Base-by-base conservation (phyloP, 768 basidiomycete genomes). In the Russula abietina region DNA sequence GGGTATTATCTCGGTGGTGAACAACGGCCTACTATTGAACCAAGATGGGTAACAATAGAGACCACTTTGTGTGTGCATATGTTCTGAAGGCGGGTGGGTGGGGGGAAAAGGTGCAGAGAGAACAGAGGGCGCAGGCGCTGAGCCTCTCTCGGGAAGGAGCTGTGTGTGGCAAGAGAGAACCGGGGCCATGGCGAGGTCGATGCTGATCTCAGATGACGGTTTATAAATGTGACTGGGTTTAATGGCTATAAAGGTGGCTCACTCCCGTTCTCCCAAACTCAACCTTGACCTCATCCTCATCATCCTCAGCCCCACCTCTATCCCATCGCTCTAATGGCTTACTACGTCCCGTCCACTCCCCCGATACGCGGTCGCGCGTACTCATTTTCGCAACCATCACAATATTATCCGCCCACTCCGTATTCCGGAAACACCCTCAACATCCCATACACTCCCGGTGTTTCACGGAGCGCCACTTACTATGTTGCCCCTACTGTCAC, bases 331-430 rank as follows among this genome's bases (percentile, higher is more conserved):
- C 6, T 17, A 48, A 67, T 67, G 60, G 56, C 71, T 3, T 70
- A 70, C 69, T 75, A 73, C 69, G 71, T 69, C 56, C 41, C 65
- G 2, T 48, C 63, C 63, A 67, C 67, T 30, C 65, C 69, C 11
- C 63, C 39, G 41, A 26, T 49, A 39, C 69, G 69, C 57, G 62
- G 57, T 52, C 69, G 65, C 53, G 55, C 69, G 12, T 69, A 69
- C 59, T 70, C 71, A 24, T 51, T 57, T 32, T 60, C 67, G 17
- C 70, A 51, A 3, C 32, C 53, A 19, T 46, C n/a, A 22, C 45
- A 65, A 26, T 66, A 67, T 41, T 65, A 71, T 46, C 66, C 64
- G 1, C 16, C 55, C 59, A 68, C 70, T 2, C 69, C 69, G 17
- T 71, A 69, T 22, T 62, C 72, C 12, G 57, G 65, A 50, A 55